A percentile compares a stretch with the other conserved stretches of the same genome.
phyloP scores from a whole-genome alignment of 148 eudicot genomes.

The Fagopyrum esculentum region DNA sequence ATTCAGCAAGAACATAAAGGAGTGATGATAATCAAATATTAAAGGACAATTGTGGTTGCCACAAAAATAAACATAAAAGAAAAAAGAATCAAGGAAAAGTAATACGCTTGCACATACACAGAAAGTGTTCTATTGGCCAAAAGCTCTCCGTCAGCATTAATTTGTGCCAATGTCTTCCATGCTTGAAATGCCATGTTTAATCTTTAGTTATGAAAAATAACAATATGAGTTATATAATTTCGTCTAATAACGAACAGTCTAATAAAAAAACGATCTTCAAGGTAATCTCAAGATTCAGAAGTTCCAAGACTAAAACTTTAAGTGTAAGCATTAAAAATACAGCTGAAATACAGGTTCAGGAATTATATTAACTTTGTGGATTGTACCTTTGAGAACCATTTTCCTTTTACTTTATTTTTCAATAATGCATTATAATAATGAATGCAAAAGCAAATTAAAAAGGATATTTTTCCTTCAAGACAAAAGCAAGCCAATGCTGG shows the following conservation, averaged over 20 bases:
- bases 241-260: neutral
- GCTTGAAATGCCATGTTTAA: constrained; percentile 59
- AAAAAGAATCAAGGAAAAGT: neutral
- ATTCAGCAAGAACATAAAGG: too few species aligned
- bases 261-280: neutral
- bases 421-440: neutral
- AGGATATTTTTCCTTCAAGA: constrained; percentile 86
- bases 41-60: neutral
- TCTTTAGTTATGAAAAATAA: constrained; percentile 41
- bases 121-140: constrained; percentile 65
- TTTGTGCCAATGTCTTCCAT: constrained; percentile 83
- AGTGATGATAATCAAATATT: neutral
- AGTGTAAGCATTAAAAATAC: neutral
- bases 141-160: constrained; percentile 57
- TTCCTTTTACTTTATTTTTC: neutral
- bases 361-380: neutral
- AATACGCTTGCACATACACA: constrained; percentile 43
- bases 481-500: constrained; percentile 72
- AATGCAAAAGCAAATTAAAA: constrained; percentile 9
- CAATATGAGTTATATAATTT: constrained; percentile 13
- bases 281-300: neutral
- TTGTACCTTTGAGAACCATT: too few species aligned
- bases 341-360: neutral
- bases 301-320: neutral
- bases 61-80: neutral